A percentile compares a stretch with the other conserved stretches of the same genome.
Evolutionary conservation across 1,139 yeast species (phyloP).

Genomic region (Diutina sp.): DNA sequence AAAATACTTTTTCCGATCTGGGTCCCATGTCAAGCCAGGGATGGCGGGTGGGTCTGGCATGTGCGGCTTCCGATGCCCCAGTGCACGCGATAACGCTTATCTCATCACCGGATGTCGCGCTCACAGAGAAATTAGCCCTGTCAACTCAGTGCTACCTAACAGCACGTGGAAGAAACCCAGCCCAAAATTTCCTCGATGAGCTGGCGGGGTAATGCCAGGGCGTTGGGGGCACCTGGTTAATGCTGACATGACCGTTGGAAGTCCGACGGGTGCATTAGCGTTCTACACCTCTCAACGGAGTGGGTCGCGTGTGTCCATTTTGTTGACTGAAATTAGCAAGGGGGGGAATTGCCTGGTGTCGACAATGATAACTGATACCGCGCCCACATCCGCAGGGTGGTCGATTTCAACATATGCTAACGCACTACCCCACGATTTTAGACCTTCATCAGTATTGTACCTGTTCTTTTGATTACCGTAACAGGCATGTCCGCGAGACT

Average conservation of each 20-base stretch:
- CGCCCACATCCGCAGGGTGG: background rate
- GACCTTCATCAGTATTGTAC: background rate
- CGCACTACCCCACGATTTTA: background rate
- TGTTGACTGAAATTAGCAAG: no score
- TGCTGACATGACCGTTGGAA: background rate
- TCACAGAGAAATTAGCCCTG: background rate
- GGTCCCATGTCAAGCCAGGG: conserved; percentile 39
- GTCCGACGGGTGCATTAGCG: no score
- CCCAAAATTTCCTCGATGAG: background rate
- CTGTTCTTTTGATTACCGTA: background rate
- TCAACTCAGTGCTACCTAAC: background rate
- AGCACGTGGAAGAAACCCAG: background rate
- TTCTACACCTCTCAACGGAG: no score
- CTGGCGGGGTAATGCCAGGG: background rate
- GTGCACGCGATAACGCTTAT: background rate
- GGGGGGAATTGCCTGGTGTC: background rate
- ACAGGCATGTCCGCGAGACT: background rate
- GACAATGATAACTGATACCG: background rate
- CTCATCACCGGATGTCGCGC: background rate
- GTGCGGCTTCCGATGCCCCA: background rate
- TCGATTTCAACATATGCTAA: background rate
- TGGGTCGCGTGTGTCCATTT: no score
- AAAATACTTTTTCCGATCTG: conserved; percentile 28
- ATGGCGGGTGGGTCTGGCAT: conserved; percentile 7
- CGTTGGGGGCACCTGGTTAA: background rate